A percentile compares a stretch with the other conserved stretches of the same genome.
These are phyloP conservation scores for Phaeosphaeriaceae sp. DNA, from an alignment of 2,329 filamentous ascomycete species.

Conservation along the genomic window DNA sequence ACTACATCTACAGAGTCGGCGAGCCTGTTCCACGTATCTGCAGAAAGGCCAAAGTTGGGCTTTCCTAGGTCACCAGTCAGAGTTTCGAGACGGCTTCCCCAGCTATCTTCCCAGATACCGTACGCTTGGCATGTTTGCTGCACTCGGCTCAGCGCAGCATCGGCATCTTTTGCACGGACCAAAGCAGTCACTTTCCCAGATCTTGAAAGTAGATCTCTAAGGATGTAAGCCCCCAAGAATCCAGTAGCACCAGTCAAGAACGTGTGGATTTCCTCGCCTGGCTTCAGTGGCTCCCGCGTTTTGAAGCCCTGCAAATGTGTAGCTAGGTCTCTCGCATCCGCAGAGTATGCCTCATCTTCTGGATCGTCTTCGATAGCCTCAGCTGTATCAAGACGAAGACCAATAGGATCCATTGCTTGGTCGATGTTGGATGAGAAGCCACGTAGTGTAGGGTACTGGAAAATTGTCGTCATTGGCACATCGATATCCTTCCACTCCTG, in stretches of 20 bases:
- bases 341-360: conserved; percentile 60
- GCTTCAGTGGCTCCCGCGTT: conserved; percentile 49
- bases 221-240: conserved; percentile 82
- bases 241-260: conserved; percentile 91
- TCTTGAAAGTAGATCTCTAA: conserved; percentile 74
- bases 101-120: conserved; percentile 76
- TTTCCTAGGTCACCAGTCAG: conserved; percentile 77
- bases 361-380: conserved; percentile 53
- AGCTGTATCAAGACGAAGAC: conserved; percentile 51
- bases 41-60: conserved; percentile 74
- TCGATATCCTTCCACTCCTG: conserved; percentile 67
- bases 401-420: conserved; percentile 56
- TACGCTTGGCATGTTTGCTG: conserved; percentile 74
- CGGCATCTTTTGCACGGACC: conserved; percentile 70
- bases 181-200: conserved; percentile 73
- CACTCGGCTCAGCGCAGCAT: conserved; percentile 69
- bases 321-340: conserved; percentile 60
- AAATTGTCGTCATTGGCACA: conserved; percentile 74
- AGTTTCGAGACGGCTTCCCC: conserved; percentile 68
- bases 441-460: conserved; percentile 68
- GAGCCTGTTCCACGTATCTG: conserved; percentile 69
- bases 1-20: conserved; percentile 70
- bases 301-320: conserved; percentile 53
- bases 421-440: conserved; percentile 62
- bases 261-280: conserved; percentile 61